Conservation (phyloP, 176 grass and related monocot species). For the Microstegium vimineum region DNA sequence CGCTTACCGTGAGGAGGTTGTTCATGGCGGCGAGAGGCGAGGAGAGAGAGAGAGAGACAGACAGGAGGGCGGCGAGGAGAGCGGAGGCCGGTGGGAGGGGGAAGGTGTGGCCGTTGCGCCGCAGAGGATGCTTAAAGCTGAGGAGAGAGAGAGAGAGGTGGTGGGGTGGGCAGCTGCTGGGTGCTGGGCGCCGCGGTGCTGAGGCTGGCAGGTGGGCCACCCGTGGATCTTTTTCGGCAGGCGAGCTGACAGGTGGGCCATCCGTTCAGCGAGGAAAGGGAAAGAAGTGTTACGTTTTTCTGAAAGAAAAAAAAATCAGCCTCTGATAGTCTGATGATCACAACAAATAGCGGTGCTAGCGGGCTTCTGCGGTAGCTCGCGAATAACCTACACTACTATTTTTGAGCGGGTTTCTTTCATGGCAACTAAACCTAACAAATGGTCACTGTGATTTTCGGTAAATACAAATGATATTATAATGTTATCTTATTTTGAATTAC, state of each 20-base stretch:
- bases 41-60: background rate
- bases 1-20: constrained; percentile 63
- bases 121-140: constrained; percentile 24
- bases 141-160: background rate
- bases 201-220: background rate
- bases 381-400: too few species aligned
- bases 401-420: too few species aligned
- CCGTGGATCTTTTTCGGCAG: background rate
- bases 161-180: background rate
- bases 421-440: too few species aligned
- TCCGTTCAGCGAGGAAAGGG: background rate
- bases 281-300: too few species aligned
- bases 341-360: too few species aligned
- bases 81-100: background rate
- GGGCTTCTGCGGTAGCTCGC: too few species aligned
- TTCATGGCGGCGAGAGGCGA: constrained; percentile 52
- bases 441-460: too few species aligned
- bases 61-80: background rate
- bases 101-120: constrained; percentile 34
- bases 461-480: too few species aligned
- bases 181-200: background rate
- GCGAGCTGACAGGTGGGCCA: constrained; percentile 15
- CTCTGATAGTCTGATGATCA: too few species aligned
- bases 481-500: too few species aligned
- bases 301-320: too few species aligned